Conservation (phyloP, 305 asterid genomes). For the Stenogyne calaminthoides region DNA sequence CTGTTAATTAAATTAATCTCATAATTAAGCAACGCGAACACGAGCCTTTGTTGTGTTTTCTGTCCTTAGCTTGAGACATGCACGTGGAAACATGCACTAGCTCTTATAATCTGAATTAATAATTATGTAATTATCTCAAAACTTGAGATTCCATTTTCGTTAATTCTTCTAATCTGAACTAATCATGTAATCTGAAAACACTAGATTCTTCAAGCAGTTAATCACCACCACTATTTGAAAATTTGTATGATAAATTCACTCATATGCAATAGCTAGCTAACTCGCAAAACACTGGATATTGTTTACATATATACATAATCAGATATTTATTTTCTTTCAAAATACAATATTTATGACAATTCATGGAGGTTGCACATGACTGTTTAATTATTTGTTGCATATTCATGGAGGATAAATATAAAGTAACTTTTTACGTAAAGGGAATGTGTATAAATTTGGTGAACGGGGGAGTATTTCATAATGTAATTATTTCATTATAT, state of each 20-base stretch:
- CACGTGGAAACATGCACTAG: conserved; percentile 43
- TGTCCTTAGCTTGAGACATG: conserved; percentile 14
- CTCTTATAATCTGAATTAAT: not conserved
- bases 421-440: too few relatives aligned
- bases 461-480: too few relatives aligned
- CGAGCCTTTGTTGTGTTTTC: conserved; percentile 10
- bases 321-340: too few relatives aligned
- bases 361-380: too few relatives aligned
- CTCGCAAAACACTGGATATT: too few relatives aligned
- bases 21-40: conserved; percentile 22
- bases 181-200: not conserved
- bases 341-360: too few relatives aligned
- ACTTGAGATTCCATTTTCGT: not conserved
- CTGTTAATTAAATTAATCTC: not conserved
- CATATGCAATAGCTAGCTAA: too few relatives aligned
- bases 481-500: too few relatives aligned
- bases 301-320: too few relatives aligned
- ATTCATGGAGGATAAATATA: too few relatives aligned
- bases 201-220: not conserved
- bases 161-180: not conserved
- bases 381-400: not conserved
- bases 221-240: not conserved
- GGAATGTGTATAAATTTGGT: too few relatives aligned
- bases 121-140: not conserved
- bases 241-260: not conserved